A percentile compares a stretch with the other conserved stretches of the same genome.
Evolutionary conservation across 345 rosid species (phyloP).

Genomic region (Conringia planisiliqua): DNA sequence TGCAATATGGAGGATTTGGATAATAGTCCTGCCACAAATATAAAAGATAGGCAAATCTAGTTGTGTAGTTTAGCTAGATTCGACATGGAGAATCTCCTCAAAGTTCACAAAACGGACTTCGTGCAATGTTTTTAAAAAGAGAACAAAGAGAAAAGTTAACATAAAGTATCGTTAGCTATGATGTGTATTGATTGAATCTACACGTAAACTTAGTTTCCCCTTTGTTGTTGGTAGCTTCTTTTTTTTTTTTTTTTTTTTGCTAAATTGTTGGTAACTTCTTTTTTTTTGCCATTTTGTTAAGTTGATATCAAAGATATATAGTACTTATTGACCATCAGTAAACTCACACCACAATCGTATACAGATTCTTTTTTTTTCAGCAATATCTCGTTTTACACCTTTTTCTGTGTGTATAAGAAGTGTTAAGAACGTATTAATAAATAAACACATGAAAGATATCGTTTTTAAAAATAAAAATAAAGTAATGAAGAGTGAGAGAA

Average conservation of each 20-base stretch:
- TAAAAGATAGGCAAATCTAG: background rate
- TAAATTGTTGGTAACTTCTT: too few species aligned
- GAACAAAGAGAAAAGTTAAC: conserved; percentile 5
- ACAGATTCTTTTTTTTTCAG: background rate
- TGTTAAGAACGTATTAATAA: conserved; percentile 5
- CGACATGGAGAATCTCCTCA: conserved; percentile 19
- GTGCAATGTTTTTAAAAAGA: conserved; percentile 3
- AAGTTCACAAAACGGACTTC: conserved; percentile 1
- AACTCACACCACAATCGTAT: conserved; percentile 7
- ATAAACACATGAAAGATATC: background rate
- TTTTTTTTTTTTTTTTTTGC: too few species aligned
- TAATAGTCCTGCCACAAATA: background rate
- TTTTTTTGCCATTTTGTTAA: background rate
- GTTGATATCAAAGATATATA: background rate
- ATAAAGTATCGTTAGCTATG: conserved; percentile 11
- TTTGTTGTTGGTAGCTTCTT: too few species aligned
- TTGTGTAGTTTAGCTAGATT: conserved; percentile 12
- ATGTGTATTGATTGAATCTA: background rate
- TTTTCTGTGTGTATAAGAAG: conserved; percentile 7
- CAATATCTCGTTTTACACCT: background rate
- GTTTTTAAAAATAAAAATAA: background rate
- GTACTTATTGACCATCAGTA: background rate
- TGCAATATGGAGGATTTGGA: background rate
- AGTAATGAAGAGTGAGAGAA: background rate
- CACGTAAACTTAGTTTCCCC: background rate